phyloP scores from a whole-genome alignment of 2,329 filamentous ascomycete species.

The Talaromyces sp. region DNA sequence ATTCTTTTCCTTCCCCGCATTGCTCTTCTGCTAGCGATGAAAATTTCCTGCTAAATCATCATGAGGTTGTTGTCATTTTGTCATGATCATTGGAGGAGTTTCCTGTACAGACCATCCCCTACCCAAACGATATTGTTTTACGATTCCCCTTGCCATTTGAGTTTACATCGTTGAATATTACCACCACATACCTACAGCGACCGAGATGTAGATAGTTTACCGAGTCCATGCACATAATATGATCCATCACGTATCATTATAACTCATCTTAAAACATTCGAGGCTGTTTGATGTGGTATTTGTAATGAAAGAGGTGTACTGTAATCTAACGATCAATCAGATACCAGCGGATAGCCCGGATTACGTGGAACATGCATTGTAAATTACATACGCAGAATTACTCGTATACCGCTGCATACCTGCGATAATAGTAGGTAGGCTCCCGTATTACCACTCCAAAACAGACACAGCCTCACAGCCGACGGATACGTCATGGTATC shows the following conservation, averaged over 20 bases:
- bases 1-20: background rate
- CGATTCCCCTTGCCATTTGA: conserved; percentile 9
- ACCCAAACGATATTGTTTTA: conserved; percentile 10
- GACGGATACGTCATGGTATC: background rate
- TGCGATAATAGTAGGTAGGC: background rate
- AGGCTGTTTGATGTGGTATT: background rate
- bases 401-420: background rate
- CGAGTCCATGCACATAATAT: background rate
- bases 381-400: background rate
- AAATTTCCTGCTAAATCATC: conserved; percentile 3
- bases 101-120: conserved; percentile 13
- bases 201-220: background rate
- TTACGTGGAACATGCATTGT: background rate
- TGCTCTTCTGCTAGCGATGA: background rate
- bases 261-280: background rate
- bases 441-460: background rate
- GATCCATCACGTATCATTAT: background rate
- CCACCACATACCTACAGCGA: background rate
- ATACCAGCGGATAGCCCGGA: background rate
- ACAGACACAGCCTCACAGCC: conserved; percentile 1
- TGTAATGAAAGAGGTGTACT: background rate
- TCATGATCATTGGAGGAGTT: conserved; percentile 14
- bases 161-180: background rate
- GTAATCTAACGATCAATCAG: background rate
- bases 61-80: background rate